phyloP scores from a whole-genome alignment of 345 rosid genomes.

The Syzygium grande region DNA sequence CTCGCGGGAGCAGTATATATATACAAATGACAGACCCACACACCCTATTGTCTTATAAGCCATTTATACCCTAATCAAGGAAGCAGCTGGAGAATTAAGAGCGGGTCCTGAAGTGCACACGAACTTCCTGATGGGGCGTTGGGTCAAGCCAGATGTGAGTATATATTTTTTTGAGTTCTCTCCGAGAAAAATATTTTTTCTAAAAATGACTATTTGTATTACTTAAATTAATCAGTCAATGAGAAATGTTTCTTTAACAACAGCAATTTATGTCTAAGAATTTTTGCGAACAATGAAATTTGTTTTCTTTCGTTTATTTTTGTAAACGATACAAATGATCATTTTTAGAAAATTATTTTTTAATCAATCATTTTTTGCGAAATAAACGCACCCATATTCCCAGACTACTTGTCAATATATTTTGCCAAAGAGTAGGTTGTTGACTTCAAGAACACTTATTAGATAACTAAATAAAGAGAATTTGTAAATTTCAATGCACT shows the following conservation, averaged over 20 bases:
- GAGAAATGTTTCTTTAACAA: not conserved
- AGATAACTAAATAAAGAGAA: too few relatives aligned
- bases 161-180: not conserved
- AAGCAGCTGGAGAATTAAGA: not conserved
- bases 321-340: accelerated
- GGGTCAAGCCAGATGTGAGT: slow-evolving; percentile 70
- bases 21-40: not conserved
- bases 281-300: not conserved
- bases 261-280: not conserved
- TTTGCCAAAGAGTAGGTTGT: not conserved
- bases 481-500: too few relatives aligned
- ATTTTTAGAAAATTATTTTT: not conserved
- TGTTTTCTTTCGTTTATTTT: not conserved
- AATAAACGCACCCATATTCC: accelerated
- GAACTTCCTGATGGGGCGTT: slow-evolving; percentile 40
- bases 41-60: not conserved
- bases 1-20: not conserved
- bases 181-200: accelerated
- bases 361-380: accelerated
- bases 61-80: not conserved
- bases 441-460: too few relatives aligned
- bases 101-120: not conserved
- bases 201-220: not conserved
- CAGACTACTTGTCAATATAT: not conserved
- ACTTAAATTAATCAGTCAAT: not conserved